These are phyloP conservation scores for Ambrosia artemisiifolia DNA, from an alignment of 129 eudicot genomes.

Conservation along the genomic window DNA sequence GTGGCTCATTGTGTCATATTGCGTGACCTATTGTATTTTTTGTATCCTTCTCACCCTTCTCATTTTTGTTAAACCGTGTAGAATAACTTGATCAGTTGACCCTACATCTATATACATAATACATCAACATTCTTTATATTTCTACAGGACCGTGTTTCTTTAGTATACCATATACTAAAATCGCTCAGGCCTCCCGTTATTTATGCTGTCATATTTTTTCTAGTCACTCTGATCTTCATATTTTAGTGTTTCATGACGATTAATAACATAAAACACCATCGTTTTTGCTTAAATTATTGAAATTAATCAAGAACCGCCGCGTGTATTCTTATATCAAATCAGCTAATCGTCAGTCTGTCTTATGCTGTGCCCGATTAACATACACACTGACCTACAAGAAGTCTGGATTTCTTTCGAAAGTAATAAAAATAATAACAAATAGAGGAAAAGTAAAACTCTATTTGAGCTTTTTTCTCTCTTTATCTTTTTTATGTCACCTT, in stretches of 20 bases:
- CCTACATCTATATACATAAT: too few relatives aligned
- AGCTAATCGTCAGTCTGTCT: slow-evolving; percentile 19
- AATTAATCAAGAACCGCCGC: background rate
- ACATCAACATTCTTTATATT: background rate
- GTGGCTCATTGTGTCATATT: too few relatives aligned
- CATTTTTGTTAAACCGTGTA: too few relatives aligned
- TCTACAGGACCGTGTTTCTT: background rate
- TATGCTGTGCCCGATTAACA: slow-evolving; percentile 28
- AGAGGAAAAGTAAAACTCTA: slow-evolving; percentile 18
- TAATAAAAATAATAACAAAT: slow-evolving; percentile 10
- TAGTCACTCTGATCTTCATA: background rate
- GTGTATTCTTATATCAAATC: slow-evolving; percentile 8
- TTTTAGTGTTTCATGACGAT: background rate
- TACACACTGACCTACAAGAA: slow-evolving; percentile 12
- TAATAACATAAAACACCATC: background rate
- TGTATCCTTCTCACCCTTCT: too few relatives aligned
- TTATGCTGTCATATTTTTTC: background rate
- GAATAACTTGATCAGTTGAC: too few relatives aligned
- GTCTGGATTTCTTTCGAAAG: slow-evolving; percentile 8
- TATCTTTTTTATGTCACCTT: slow-evolving; percentile 35
- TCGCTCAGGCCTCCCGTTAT: background rate
- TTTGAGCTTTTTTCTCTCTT: slow-evolving; percentile 27
- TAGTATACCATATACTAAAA: background rate
- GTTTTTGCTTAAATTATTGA: background rate
- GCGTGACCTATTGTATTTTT: too few relatives aligned